Percentiles rank a stretch among this genome's conserved stretches.
These are phyloP conservation scores for Pseudocercospora fuligena DNA, from an alignment of 2,329 filamentous ascomycete species.

Conservation along the genomic window DNA sequence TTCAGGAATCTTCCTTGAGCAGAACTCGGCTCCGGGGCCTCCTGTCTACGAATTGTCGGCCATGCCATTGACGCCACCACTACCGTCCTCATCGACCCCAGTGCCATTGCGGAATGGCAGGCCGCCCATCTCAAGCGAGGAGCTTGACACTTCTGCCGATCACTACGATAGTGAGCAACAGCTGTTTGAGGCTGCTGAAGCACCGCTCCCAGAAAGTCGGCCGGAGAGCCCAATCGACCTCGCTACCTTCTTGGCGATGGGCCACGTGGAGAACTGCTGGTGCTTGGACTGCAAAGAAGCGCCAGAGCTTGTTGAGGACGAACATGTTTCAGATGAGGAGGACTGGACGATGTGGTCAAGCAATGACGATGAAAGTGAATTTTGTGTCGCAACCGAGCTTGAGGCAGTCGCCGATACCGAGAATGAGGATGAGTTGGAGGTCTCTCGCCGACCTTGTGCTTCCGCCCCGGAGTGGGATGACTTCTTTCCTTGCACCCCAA, in stretches of 20 bases:
- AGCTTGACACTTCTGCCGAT: slow-evolving; percentile 28
- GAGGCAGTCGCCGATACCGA: slow-evolving; percentile 5
- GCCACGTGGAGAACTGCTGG: slow-evolving; percentile 39
- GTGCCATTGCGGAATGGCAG: background rate
- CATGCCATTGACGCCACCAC: slow-evolving; percentile 16
- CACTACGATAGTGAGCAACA: slow-evolving; percentile 36
- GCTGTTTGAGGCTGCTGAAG: slow-evolving; percentile 29
- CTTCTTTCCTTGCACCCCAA: slow-evolving; percentile 12
- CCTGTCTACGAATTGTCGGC: slow-evolving; percentile 27
- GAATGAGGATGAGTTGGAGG: slow-evolving; percentile 13
- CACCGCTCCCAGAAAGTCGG: slow-evolving; percentile 19
- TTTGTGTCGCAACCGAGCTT: background rate
- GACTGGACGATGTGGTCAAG: slow-evolving; percentile 32
- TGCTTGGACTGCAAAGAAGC: slow-evolving; percentile 33
- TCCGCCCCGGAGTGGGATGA: slow-evolving; percentile 19
- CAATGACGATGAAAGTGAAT: slow-evolving; percentile 18
- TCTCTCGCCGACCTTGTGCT: background rate
- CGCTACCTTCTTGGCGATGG: slow-evolving; percentile 35
- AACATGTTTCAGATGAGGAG: slow-evolving; percentile 24
- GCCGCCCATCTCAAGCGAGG: slow-evolving; percentile 13
- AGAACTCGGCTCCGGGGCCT: slow-evolving; percentile 9
- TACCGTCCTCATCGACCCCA: background rate
- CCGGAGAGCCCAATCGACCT: slow-evolving; percentile 31
- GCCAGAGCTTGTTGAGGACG: slow-evolving; percentile 28
- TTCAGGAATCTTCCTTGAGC: slow-evolving; percentile 28